Percentiles rank a stretch among this genome's conserved stretches.
Evolutionary conservation across 1,139 yeast species (phyloP).

Genomic region (Geotrichum klebahnii): DNA sequence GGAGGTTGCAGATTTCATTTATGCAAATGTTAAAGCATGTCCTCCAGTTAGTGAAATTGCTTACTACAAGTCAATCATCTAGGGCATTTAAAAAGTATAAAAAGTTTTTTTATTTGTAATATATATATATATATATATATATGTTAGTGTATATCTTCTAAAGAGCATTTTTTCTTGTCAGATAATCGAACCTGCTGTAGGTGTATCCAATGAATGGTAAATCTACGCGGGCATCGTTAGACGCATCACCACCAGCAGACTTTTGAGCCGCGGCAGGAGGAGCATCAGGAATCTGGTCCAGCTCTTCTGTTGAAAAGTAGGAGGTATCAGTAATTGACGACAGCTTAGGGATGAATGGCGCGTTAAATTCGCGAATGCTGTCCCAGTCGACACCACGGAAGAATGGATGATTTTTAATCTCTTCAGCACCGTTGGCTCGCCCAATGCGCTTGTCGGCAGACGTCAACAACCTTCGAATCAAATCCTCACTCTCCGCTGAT

Average conservation of each 20-base stretch:
- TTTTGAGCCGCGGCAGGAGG: slow-evolving; percentile 45
- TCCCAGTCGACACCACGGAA: slow-evolving; percentile 95
- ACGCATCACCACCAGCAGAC: slow-evolving; percentile 29
- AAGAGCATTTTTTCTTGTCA: slow-evolving; percentile 81
- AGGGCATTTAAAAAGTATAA: background rate
- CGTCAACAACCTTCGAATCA: slow-evolving; percentile 77
- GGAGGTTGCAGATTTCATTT: slow-evolving; percentile 45
- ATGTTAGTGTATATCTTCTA: slow-evolving; percentile 30
- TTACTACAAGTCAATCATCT: background rate
- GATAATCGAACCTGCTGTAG: slow-evolving; percentile 85
- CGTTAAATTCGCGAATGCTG: slow-evolving; percentile 84
- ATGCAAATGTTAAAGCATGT: slow-evolving; percentile 22
- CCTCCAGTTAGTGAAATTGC: background rate
- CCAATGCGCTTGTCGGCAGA: slow-evolving; percentile 85
- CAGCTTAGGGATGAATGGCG: slow-evolving; percentile 86
- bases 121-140: background rate
- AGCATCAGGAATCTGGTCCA: slow-evolving; percentile 90
- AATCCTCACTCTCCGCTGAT: slow-evolving; percentile 89
- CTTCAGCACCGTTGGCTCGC: slow-evolving; percentile 88
- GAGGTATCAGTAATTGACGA: slow-evolving; percentile 91
- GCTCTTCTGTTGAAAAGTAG: slow-evolving; percentile 96
- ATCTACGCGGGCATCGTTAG: slow-evolving; percentile 76
- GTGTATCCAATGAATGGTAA: slow-evolving; percentile 96
- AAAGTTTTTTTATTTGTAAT: background rate
- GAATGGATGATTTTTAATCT: slow-evolving; percentile 85